Evolutionary conservation across 2,329 filamentous ascomycete species (phyloP).

Genomic region (Cladorrhinum sp.): DNA sequence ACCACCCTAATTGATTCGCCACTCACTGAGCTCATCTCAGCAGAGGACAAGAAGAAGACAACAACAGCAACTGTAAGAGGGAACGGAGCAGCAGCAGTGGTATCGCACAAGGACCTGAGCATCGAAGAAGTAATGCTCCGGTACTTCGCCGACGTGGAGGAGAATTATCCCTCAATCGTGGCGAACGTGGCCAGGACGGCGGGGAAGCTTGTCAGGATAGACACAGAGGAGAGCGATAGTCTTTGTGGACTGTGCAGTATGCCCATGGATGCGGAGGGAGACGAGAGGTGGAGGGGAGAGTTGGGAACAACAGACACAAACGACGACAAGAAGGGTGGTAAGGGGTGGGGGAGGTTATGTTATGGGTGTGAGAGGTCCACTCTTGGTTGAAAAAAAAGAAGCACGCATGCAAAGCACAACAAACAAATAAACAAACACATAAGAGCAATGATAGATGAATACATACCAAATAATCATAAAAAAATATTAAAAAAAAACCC

Average conservation of each 20-base stretch:
- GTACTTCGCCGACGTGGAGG: conserved; percentile 84
- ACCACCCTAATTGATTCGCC: conserved; percentile 41
- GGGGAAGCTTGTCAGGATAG: conserved; percentile 66
- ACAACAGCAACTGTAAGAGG: background rate
- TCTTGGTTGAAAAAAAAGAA: conserved; percentile 29
- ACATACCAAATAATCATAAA: too few relatives aligned
- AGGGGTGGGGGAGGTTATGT: conserved; percentile 49
- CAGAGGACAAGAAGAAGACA: background rate
- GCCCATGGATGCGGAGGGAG: conserved; percentile 60
- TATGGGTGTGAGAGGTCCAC: conserved; percentile 72
- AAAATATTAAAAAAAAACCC: too few relatives aligned
- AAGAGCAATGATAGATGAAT: too few relatives aligned
- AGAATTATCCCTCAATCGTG: conserved; percentile 84
- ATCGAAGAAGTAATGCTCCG: conserved; percentile 88
- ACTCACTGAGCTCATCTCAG: conserved; percentile 47
- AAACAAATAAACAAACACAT: background rate
- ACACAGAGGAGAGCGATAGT: conserved; percentile 26
- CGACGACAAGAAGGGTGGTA: conserved; percentile 27
- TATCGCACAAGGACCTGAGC: conserved; percentile 72
- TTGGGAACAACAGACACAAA: conserved; percentile 47
- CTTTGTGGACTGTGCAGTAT: conserved; percentile 69
- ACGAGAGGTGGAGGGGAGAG: conserved; percentile 61
- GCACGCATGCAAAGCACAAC: background rate
- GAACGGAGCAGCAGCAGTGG: conserved; percentile 36
- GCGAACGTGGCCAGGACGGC: conserved; percentile 92